These are phyloP conservation scores for Apodospora peruviana DNA, from an alignment of 495 filamentous ascomycete genomes.

Conservation along the genomic window DNA sequence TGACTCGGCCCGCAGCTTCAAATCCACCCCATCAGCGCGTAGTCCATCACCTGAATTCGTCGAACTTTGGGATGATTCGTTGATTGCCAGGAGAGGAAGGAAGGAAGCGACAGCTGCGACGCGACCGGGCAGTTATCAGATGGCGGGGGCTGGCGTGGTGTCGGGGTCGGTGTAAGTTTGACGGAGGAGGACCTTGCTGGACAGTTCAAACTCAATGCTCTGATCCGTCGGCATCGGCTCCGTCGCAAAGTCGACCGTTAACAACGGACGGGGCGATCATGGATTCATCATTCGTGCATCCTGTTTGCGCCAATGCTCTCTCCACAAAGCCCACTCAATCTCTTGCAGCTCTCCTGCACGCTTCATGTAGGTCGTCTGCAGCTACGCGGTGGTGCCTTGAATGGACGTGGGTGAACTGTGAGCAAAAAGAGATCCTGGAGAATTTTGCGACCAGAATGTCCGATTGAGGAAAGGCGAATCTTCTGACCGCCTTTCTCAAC, in stretches of 20 bases:
- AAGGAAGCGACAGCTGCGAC: background rate
- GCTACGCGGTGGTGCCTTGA: constrained; percentile 9
- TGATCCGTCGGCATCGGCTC: too few relatives aligned
- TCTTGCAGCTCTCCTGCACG: background rate
- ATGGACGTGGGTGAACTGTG: background rate
- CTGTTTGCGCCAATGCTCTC: too few relatives aligned
- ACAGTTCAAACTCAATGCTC: too few relatives aligned
- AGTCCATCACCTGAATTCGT: too few relatives aligned
- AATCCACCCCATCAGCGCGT: too few relatives aligned
- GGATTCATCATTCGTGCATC: too few relatives aligned
- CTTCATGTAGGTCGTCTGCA: constrained; percentile 17
- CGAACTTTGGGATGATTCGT: background rate
- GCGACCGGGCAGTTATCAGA: too few relatives aligned
- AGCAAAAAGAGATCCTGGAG: background rate
- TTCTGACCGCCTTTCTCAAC: constrained; percentile 27
- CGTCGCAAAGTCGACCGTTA: too few relatives aligned
- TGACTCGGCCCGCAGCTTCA: too few relatives aligned
- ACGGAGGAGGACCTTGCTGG: too few relatives aligned
- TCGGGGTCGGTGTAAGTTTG: too few relatives aligned
- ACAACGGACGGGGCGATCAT: too few relatives aligned
- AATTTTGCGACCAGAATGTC: background rate
- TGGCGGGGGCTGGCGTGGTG: background rate
- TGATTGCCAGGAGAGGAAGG: background rate
- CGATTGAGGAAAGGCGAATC: constrained; percentile 8
- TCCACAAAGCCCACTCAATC: background rate